phyloP scores from a whole-genome alignment of 306 rosid genomes.

The Vigna angularis region DNA sequence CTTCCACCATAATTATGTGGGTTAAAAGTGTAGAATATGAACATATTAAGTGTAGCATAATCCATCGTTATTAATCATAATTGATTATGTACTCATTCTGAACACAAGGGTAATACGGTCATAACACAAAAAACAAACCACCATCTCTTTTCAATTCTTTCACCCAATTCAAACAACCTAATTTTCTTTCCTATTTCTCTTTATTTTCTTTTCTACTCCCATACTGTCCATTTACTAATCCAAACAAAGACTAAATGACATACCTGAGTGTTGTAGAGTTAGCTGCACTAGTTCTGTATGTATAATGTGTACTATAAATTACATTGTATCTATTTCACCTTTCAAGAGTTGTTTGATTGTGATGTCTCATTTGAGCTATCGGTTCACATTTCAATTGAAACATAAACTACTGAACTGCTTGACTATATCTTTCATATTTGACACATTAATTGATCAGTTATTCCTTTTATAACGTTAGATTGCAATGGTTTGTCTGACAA shows the following conservation, averaged over 20 bases:
- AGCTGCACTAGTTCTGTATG: not conserved
- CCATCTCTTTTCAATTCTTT: too few relatives aligned
- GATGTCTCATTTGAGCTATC: constrained; percentile 9
- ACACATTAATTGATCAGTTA: constrained; percentile 17
- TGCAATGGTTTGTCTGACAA: constrained; percentile 36
- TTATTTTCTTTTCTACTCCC: too few relatives aligned
- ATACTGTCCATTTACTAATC: too few relatives aligned
- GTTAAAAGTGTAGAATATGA: too few relatives aligned
- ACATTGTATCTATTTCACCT: not conserved
- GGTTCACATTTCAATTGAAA: constrained; percentile 6
- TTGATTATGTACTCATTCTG: too few relatives aligned
- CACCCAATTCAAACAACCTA: too few relatives aligned
- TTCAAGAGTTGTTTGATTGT: not conserved
- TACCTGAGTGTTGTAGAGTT: not conserved
- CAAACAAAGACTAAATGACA: not conserved
- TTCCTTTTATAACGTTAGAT: not conserved
- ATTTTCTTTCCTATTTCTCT: too few relatives aligned
- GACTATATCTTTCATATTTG: not conserved
- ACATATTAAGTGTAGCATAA: too few relatives aligned
- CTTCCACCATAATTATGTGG: too few relatives aligned
- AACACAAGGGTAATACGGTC: too few relatives aligned
- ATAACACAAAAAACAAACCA: too few relatives aligned
- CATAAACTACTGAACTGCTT: not conserved
- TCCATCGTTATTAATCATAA: too few relatives aligned
- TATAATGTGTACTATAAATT: not conserved